A percentile compares a stretch with the other conserved stretches of the same genome.
These are phyloP conservation scores for Oxyria digyna DNA, from an alignment of 148 eudicot genomes.

Conservation along the genomic window DNA sequence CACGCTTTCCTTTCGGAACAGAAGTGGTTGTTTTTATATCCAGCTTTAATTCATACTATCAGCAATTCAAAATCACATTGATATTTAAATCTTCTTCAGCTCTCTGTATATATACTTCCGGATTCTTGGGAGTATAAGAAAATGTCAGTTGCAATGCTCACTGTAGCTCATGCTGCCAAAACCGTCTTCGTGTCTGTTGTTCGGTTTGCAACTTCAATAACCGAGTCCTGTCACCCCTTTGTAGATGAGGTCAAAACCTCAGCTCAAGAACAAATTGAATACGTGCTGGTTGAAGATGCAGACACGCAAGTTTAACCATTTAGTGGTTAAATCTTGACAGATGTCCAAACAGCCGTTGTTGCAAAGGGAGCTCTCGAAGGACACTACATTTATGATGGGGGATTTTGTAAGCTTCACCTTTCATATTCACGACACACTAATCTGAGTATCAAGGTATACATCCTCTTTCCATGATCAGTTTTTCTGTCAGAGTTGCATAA, in stretches of 20 bases:
- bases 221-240: slow-evolving; percentile 42
- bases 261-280: slow-evolving; percentile 91
- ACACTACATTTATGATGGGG: too few species aligned
- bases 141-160: slow-evolving; percentile 45
- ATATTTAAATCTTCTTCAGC: slow-evolving; percentile 40
- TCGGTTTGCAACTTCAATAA: slow-evolving; percentile 53
- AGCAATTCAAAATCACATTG: slow-evolving; percentile 37
- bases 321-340: too few species aligned
- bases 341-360: too few species aligned
- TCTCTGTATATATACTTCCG: too few species aligned
- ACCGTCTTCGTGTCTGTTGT: slow-evolving; percentile 64
- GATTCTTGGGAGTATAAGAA: too few species aligned
- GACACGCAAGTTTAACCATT: too few species aligned
- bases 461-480: too few species aligned
- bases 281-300: slow-evolving; percentile 72
- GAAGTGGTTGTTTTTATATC: slow-evolving; percentile 29
- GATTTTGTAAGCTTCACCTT: too few species aligned
- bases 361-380: too few species aligned
- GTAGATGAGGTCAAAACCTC: slow-evolving; percentile 59
- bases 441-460: too few species aligned
- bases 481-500: too few species aligned
- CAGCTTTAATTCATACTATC: slow-evolving; percentile 29
- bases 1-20: slow-evolving; percentile 19
- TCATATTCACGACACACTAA: too few species aligned
- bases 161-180: slow-evolving; percentile 50